Percentiles rank a stretch among this genome's conserved stretches.
Evolutionary conservation across 2,329 filamentous ascomycete species (phyloP).

Genomic region (Verticillium tricorpus): DNA sequence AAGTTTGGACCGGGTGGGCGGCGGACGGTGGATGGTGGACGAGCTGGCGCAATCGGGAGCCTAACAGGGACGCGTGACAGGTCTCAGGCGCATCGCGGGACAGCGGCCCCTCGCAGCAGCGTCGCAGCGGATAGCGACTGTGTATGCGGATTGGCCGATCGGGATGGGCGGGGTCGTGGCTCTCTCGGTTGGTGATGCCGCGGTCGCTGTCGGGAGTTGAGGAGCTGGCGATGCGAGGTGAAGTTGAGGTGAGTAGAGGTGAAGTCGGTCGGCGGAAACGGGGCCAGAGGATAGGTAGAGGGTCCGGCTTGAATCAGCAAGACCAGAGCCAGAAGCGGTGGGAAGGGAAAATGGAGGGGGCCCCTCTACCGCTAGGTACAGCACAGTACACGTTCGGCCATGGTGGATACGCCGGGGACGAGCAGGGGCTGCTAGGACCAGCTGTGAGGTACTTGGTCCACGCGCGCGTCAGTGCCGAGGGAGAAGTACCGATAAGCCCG

Average conservation of each 20-base stretch:
- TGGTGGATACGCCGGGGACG: not conserved
- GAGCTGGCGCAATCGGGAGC: not conserved
- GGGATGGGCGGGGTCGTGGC: not conserved
- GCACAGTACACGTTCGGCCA: too few species aligned
- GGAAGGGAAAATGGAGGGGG: not conserved
- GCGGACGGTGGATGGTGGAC: not conserved
- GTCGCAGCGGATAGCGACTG: not conserved
- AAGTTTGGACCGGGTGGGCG: not conserved
- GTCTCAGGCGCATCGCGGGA: not conserved
- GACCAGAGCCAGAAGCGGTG: not conserved
- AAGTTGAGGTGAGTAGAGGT: not conserved
- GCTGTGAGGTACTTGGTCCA: not conserved
- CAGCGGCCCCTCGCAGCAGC: not conserved
- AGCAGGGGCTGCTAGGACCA: not conserved
- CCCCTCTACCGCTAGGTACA: not conserved
- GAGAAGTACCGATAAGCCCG: not conserved
- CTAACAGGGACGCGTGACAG: not conserved
- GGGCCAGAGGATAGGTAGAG: not conserved
- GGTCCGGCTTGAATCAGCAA: not conserved
- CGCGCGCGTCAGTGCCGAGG: too few species aligned
- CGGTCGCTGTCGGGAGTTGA: not conserved
- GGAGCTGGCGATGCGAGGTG: not conserved
- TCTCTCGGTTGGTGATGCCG: not conserved
- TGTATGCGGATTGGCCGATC: not conserved
- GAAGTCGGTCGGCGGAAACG: not conserved